phyloP scores from a whole-genome alignment of 179 eudicot genomes.

The Spergularia azorica region DNA sequence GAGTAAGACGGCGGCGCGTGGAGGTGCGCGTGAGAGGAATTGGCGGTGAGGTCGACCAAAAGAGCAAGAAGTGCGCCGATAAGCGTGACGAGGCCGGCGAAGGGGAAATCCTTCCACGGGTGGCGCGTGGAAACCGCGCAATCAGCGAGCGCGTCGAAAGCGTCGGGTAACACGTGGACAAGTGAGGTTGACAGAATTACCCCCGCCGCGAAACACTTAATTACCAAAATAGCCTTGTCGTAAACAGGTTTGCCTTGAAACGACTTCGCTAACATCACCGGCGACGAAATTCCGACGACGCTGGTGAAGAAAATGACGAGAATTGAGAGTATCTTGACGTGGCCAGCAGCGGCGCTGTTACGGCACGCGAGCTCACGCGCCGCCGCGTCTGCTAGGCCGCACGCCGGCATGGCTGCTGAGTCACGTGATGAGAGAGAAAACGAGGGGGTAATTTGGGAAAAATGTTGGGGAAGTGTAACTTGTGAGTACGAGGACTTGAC shows the following conservation, averaged over 20 bases:
- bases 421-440: neutral
- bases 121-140: constrained; percentile 67
- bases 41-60: constrained; percentile 66
- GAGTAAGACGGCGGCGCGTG: constrained; percentile 26
- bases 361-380: constrained; percentile 56
- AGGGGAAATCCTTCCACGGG: constrained; percentile 88
- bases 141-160: constrained; percentile 65
- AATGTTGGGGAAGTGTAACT: neutral
- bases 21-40: constrained; percentile 47
- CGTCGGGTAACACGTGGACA: constrained; percentile 83
- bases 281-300: constrained; percentile 58
- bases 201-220: constrained; percentile 88
- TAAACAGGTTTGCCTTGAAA: constrained; percentile 67
- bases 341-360: constrained; percentile 59
- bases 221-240: constrained; percentile 61
- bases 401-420: constrained; percentile 37
- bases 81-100: constrained; percentile 62
- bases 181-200: constrained; percentile 80
- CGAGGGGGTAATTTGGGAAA: too few species aligned
- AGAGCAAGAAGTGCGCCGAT: constrained; percentile 63
- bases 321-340: constrained; percentile 52
- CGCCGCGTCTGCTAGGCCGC: constrained; percentile 39
- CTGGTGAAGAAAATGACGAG: constrained; percentile 59
- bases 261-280: constrained; percentile 54
- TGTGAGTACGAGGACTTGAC: neutral